Evolutionary conservation across 768 basidiomycete species (phyloP).

Genomic region (Amanita muscaria): DNA sequence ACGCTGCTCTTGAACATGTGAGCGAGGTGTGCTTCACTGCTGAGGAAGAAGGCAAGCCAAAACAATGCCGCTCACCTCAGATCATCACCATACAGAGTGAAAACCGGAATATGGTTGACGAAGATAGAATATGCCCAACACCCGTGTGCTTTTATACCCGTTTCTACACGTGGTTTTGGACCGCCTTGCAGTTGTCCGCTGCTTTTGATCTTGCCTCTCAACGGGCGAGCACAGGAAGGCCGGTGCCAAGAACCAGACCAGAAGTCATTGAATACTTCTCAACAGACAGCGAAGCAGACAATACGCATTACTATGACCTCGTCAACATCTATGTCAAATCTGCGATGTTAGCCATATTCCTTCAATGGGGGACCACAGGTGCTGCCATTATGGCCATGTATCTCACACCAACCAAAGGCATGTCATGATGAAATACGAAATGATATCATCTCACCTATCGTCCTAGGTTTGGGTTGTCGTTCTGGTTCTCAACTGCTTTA

Average conservation of each 20-base stretch:
- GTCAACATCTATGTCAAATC: constrained; percentile 14
- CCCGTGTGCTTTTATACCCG: constrained; percentile 26
- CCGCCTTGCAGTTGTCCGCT: constrained; percentile 3
- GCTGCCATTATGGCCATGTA: constrained; percentile 16
- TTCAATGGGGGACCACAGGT: constrained; percentile 17
- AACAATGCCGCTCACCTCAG: not conserved
- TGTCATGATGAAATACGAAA: not conserved
- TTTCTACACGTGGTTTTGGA: constrained; percentile 21
- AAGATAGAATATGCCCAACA: constrained; percentile 17
- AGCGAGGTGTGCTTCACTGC: constrained; percentile 24
- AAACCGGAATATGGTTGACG: too few relatives aligned
- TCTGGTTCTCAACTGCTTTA: constrained; percentile 10
- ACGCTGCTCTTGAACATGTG: constrained; percentile 21
- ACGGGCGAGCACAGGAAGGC: not conserved
- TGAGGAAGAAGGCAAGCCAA: not conserved
- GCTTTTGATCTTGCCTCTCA: too few relatives aligned
- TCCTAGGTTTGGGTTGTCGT: not conserved
- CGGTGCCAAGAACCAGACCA: not conserved
- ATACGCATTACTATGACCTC: constrained; percentile 12
- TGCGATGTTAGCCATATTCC: constrained; percentile 10
- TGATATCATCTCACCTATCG: not conserved
- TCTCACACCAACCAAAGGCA: constrained; percentile 16
- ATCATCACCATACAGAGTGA: not conserved
- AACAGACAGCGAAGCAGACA: constrained; percentile 12
- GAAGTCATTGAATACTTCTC: not conserved